Evolutionary conservation across 2,329 filamentous ascomycete species (phyloP), one percentile per base, ranked within the genome.

Genomic region (Teratosphaeria gauchensis): DNA sequence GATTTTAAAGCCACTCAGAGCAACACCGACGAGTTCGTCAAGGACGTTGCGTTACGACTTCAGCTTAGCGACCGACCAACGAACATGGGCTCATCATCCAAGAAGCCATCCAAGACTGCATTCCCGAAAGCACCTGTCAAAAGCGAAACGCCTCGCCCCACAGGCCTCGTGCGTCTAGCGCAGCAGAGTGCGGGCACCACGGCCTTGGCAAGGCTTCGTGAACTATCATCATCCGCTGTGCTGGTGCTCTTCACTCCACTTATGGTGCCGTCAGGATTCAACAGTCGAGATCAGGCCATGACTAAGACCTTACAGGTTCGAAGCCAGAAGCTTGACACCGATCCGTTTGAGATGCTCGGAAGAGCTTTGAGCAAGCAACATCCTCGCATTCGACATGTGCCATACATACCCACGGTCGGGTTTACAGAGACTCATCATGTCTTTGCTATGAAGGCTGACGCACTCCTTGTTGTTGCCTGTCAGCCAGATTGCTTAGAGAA

Each of bases 271-370:
- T 53, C 63, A 38, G 56, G 56, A 32, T 53, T 55, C 55, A 35
- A 53, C 46, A 58, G 55, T 48, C 19, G 58, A 51, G 59, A 59
- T 11, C 56, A 77, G 24, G 82, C 77, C 53, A 68, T 74, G 62
- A 75, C 73, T 64, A 73, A 71, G 60, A 73, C 73, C 11, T 54
- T n/a, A 21, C 33, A 51, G 32, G 35, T 24, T 53, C 42, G 28
- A 48, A 35, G 31, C 35, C 24, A 63, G 55, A 52, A 54, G 21
- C 21, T 48, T 35, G 51, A 77, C 52, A 77, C 74, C 65, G 88
- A 92, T 68, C 88, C 88, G 0, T 91, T 91, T 67, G 87, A 91
- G 71, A 79, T 82, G 14, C 76, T 92, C 19, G 88, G 88, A 21
- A 79, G 80, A 62, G 81, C 83, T 52, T 71, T 92, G 54, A 82